Conservation (phyloP, 2,329 filamentous ascomycete genomes). For the Trichoderma sp. region DNA sequence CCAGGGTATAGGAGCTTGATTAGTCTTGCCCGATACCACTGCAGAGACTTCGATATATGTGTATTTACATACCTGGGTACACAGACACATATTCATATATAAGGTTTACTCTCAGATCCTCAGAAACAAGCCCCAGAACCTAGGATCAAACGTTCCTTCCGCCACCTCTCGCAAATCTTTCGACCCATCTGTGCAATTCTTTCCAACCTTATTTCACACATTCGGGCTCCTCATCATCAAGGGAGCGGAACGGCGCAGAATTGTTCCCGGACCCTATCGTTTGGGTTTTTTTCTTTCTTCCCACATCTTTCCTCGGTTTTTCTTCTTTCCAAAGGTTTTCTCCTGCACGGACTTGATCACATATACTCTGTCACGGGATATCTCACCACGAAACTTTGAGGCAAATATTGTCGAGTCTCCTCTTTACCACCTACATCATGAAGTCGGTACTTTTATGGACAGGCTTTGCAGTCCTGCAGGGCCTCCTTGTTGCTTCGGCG, state of each 20-base stretch:
- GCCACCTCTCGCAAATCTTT: not conserved
- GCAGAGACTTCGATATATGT: not conserved
- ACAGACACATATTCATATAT: not conserved
- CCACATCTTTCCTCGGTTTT: not conserved
- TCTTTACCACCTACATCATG: constrained; percentile 1
- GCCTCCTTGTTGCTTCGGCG: constrained; percentile 23
- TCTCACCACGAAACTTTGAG: not conserved
- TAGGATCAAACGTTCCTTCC: not conserved
- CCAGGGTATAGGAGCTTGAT: not conserved
- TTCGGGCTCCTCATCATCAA: not conserved
- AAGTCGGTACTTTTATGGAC: constrained; percentile 6
- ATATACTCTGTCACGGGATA: not conserved
- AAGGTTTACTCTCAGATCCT: not conserved
- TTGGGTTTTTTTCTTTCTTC: not conserved
- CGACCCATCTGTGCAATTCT: not conserved
- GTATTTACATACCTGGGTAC: not conserved
- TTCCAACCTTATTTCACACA: not conserved
- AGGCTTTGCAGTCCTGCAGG: constrained; percentile 19
- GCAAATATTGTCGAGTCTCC: not conserved
- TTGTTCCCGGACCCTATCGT: not conserved
- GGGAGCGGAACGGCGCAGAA: not conserved
- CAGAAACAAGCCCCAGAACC: not conserved
- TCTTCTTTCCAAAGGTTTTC: not conserved
- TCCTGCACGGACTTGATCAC: not conserved
- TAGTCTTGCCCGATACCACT: not conserved